Conservation (phyloP, 371 early-diverging fungal species). For the Mucor saturninus region DNA sequence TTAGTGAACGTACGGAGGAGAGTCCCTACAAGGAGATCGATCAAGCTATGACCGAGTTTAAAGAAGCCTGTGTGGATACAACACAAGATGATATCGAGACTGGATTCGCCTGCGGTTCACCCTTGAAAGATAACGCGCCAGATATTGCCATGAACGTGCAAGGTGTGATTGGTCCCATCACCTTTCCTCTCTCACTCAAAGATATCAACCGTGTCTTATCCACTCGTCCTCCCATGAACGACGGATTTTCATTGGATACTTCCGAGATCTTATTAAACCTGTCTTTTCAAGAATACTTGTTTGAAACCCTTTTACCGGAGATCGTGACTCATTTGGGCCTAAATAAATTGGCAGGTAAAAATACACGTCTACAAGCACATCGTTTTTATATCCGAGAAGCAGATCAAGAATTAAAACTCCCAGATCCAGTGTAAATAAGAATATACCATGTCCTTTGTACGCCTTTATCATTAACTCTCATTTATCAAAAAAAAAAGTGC, state of each 20-base stretch:
- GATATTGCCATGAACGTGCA: constrained; percentile 5
- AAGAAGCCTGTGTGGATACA: not conserved
- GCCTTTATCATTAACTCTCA: no score
- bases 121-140: constrained; percentile 6
- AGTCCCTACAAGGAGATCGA: not conserved
- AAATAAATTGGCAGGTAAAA: not conserved
- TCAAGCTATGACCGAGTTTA: not conserved
- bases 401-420: not conserved
- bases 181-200: constrained; percentile 5
- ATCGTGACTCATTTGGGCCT: not conserved
- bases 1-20: constrained; percentile 1
- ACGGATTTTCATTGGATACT: not conserved
- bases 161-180: constrained; percentile 9
- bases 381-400: not conserved
- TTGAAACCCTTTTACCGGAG: not conserved
- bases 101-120: not conserved
- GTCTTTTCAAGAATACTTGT: constrained; percentile 11
- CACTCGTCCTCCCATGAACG: not conserved
- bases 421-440: not conserved
- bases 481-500: not conserved
- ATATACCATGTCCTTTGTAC: not conserved
- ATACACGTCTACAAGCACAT: constrained; percentile 2
- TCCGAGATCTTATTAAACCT: not conserved
- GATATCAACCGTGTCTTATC: not conserved
- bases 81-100: not conserved